Percentiles rank a stretch among this genome's conserved stretches.
phyloP scores from a whole-genome alignment of 192 early-diverging fungal genomes.

The Thoreauomyces humboldtii region DNA sequence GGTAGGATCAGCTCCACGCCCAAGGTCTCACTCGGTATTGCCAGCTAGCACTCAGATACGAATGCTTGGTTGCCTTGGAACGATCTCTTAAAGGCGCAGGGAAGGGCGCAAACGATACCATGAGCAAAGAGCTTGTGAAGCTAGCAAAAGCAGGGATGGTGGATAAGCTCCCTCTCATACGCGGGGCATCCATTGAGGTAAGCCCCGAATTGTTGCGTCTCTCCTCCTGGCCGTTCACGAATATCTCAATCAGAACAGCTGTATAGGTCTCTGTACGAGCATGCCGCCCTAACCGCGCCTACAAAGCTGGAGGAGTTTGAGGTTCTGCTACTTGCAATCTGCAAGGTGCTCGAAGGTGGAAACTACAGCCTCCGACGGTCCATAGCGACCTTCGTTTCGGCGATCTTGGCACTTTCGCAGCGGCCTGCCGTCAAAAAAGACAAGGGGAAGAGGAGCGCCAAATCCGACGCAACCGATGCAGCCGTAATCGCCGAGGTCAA shows the following conservation, averaged over 20 bases:
- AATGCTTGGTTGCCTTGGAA: slow-evolving; percentile 64
- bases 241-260: no score
- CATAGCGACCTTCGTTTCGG: slow-evolving; percentile 48
- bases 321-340: slow-evolving; percentile 33
- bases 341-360: slow-evolving; percentile 54
- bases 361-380: slow-evolving; percentile 49
- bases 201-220: not conserved
- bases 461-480: slow-evolving; percentile 35
- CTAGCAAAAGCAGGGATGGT: slow-evolving; percentile 56
- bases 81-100: slow-evolving; percentile 71
- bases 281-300: slow-evolving; percentile 41
- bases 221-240: not conserved
- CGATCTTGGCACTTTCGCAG: slow-evolving; percentile 57
- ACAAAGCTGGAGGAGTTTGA: slow-evolving; percentile 58
- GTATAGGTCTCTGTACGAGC: slow-evolving; percentile 46
- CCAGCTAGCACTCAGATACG: slow-evolving; percentile 57
- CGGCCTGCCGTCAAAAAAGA: slow-evolving; percentile 33
- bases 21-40: not conserved
- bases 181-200: slow-evolving; percentile 68
- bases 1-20: no score
- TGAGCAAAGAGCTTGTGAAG: slow-evolving; percentile 72
- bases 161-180: slow-evolving; percentile 72
- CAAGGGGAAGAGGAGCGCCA: slow-evolving; percentile 18
- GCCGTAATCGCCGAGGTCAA: slow-evolving; percentile 32
- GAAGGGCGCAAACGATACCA: slow-evolving; percentile 65